Percentiles rank a stretch among this genome's conserved stretches.
phyloP scores from a whole-genome alignment of 164 flowering plant species.

The Kalanchoe fedtschenkoi region DNA sequence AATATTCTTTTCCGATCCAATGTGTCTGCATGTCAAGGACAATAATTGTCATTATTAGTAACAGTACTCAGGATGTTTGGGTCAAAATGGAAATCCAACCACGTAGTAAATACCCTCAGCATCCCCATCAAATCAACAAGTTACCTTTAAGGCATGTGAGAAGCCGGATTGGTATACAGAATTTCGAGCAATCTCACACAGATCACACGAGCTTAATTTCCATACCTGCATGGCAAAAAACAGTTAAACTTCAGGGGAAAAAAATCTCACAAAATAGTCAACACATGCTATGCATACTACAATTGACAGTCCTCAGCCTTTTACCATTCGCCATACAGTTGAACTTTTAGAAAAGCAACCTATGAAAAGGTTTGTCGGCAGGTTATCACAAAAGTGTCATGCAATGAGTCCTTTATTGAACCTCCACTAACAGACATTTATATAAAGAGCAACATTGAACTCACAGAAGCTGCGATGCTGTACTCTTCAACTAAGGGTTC shows the following conservation, averaged over 20 bases:
- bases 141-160: conserved; percentile 88
- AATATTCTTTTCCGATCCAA: conserved; percentile 88
- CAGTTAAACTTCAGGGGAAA: not conserved
- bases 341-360: not conserved
- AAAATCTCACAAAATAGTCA: too few relatives aligned
- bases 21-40: conserved; percentile 43
- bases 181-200: conserved; percentile 95
- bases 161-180: conserved; percentile 94
- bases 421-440: not conserved
- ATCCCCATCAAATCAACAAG: not conserved
- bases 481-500: conserved; percentile 97
- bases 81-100: not conserved
- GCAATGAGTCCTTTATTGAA: not conserved
- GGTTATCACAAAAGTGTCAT: not conserved
- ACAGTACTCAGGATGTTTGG: not conserved
- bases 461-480: conserved; percentile 95
- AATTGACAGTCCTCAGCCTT: too few relatives aligned
- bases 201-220: conserved; percentile 89
- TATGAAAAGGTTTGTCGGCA: not conserved
- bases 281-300: too few relatives aligned
- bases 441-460: conserved; percentile 19
- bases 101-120: not conserved
- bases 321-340: not conserved
- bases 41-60: not conserved
- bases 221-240: conserved; percentile 51